Percentiles rank a stretch among this genome's conserved stretches.
Conservation (phyloP, 1,139 yeast species). For the Pichia sp. region DNA sequence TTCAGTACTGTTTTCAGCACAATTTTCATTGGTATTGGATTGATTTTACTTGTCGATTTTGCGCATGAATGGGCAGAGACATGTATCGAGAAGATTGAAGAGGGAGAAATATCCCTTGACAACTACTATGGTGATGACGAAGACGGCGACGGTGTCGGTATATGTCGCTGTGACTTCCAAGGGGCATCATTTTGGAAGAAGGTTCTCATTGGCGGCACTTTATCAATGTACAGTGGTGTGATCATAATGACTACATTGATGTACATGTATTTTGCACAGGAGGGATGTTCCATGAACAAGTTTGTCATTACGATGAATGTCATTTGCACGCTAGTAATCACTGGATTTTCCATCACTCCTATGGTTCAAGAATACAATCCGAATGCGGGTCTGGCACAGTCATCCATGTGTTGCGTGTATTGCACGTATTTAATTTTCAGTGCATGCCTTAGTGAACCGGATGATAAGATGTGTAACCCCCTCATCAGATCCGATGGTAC, state of each 20-base stretch:
- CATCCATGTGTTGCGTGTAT: conserved; percentile 92
- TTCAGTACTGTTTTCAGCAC: conserved; percentile 81
- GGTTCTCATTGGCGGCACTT: conserved; percentile 78
- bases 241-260: conserved; percentile 66
- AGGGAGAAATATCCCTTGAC: conserved; percentile 50
- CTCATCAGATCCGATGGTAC: conserved; percentile 84
- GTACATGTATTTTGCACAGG: conserved; percentile 76
- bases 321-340: conserved; percentile 53
- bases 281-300: conserved; percentile 88
- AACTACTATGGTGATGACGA: conserved; percentile 23
- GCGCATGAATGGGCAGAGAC: conserved; percentile 99
- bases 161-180: conserved; percentile 18
- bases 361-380: conserved; percentile 88
- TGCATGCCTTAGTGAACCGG: conserved; percentile 96
- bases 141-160: conserved; percentile 33
- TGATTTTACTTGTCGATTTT: conserved; percentile 86
- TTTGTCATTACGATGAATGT: conserved; percentile 78
- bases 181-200: conserved; percentile 62
- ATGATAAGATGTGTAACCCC: conserved; percentile 88
- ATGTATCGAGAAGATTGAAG: conserved; percentile 87
- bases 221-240: conserved; percentile 72
- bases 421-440: conserved; percentile 89
- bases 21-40: conserved; percentile 79
- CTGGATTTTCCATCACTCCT: conserved; percentile 72
- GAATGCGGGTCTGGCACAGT: conserved; percentile 93